Conservation (phyloP, 352 stramenopile genomes). For the Nothophytophthora sp. region DNA sequence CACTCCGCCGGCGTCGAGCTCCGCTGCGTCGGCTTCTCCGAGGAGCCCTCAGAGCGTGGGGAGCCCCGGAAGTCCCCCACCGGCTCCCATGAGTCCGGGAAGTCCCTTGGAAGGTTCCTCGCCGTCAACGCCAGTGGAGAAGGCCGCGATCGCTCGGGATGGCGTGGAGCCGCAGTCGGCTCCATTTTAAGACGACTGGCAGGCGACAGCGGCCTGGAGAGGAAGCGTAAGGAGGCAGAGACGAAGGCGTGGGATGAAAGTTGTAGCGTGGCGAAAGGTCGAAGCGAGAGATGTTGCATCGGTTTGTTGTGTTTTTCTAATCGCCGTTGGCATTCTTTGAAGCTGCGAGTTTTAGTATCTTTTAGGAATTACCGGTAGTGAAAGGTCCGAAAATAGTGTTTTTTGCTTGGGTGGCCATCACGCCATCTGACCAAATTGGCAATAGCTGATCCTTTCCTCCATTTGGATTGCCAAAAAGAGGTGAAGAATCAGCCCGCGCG, state of each 20-base stretch:
- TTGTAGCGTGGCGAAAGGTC: too few species aligned
- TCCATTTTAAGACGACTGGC: constrained; percentile 33
- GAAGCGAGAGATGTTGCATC: too few species aligned
- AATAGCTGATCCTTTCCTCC: too few species aligned
- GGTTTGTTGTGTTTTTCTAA: too few species aligned
- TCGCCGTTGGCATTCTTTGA: too few species aligned
- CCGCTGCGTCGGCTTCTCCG: constrained; percentile 36
- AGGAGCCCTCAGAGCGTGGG: constrained; percentile 38
- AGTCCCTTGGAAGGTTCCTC: constrained; percentile 11
- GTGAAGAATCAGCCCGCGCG: too few species aligned
- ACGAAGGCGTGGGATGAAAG: background rate
- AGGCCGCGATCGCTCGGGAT: background rate
- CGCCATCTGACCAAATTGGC: too few species aligned
- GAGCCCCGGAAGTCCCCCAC: constrained; percentile 32
- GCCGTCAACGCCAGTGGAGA: constrained; percentile 19
- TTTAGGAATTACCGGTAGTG: too few species aligned
- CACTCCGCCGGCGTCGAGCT: constrained; percentile 36
- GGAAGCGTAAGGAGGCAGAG: constrained; percentile 9
- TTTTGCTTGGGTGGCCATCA: too few species aligned
- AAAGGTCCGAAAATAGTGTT: too few species aligned
- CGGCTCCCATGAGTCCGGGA: constrained; percentile 27
- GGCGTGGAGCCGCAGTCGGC: constrained; percentile 30
- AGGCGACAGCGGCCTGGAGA: constrained; percentile 14
- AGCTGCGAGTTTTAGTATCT: too few species aligned
- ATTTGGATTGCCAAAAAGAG: too few species aligned